Conservation (phyloP, 2,329 filamentous ascomycete species). For the Rhynchosporium graminicola region DNA sequence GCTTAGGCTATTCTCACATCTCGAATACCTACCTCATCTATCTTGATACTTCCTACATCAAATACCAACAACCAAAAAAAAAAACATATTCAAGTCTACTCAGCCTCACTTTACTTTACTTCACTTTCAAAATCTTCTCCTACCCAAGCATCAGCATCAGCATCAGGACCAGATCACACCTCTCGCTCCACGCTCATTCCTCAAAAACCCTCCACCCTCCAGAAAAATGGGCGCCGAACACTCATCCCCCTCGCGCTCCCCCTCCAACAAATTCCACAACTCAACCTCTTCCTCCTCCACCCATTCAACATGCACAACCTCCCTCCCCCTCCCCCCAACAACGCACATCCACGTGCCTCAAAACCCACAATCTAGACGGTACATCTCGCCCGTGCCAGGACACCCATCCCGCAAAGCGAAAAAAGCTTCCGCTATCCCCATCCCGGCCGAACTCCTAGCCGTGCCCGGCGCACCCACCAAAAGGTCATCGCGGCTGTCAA, state of each 20-base stretch:
- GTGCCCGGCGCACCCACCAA: neutral
- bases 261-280: neutral
- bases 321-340: neutral
- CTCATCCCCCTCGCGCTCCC: neutral
- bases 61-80: no score
- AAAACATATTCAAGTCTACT: no score
- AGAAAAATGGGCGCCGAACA: slow-evolving; percentile 6
- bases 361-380: neutral
- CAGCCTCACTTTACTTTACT: no score
- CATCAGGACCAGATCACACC: no score
- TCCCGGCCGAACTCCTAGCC: neutral
- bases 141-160: no score
- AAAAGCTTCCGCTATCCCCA: neutral
- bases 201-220: neutral
- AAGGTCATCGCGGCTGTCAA: neutral
- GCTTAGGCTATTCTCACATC: no score
- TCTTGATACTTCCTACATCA: no score
- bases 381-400: slow-evolving; percentile 1
- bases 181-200: no score
- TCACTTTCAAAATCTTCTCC: no score
- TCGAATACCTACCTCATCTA: no score
- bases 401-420: slow-evolving; percentile 6
- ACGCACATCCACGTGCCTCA: neutral
- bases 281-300: neutral
- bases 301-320: no score